A percentile compares a stretch with the other conserved stretches of the same genome.
Conservation (phyloP, 78 protist species). For the Cyanophora paradoxa region DNA sequence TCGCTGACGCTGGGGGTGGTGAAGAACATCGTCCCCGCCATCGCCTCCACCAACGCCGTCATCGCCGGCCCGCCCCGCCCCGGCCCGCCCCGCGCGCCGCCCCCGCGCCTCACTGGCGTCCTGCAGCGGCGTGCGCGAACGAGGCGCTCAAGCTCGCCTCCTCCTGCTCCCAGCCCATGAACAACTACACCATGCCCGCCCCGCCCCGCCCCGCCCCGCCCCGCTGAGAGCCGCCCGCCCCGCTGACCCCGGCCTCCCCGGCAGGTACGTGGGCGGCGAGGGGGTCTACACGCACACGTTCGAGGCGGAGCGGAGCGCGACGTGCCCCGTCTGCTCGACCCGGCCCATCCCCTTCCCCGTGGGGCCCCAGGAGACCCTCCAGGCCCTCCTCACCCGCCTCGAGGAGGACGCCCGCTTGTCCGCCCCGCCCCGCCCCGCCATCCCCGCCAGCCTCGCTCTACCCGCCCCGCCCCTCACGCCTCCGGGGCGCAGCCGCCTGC, state of each 20-base stretch:
- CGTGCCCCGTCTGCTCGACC: constrained; percentile 68
- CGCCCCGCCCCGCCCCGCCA: too few relatives aligned
- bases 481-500: constrained; percentile 4
- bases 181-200: constrained; percentile 3
- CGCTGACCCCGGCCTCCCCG: background rate
- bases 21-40: constrained; percentile 95
- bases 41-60: constrained; percentile 96
- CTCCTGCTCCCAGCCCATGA: constrained; percentile 27
- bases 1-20: constrained; percentile 68
- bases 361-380: background rate
- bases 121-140: constrained; percentile 68
- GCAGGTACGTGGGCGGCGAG: constrained; percentile 62
- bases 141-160: constrained; percentile 88
- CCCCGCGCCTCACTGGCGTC: background rate
- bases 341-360: background rate
- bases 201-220: background rate
- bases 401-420: too few relatives aligned
- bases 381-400: background rate
- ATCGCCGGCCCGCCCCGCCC: constrained; percentile 62
- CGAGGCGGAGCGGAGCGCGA: constrained; percentile 55
- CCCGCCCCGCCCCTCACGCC: too few relatives aligned
- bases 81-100: background rate
- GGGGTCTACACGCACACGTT: constrained; percentile 76
- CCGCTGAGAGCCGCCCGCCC: background rate
- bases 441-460: too few relatives aligned